phyloP scores from a whole-genome alignment of 2,329 filamentous ascomycete species.

The Colletotrichum sp. region DNA sequence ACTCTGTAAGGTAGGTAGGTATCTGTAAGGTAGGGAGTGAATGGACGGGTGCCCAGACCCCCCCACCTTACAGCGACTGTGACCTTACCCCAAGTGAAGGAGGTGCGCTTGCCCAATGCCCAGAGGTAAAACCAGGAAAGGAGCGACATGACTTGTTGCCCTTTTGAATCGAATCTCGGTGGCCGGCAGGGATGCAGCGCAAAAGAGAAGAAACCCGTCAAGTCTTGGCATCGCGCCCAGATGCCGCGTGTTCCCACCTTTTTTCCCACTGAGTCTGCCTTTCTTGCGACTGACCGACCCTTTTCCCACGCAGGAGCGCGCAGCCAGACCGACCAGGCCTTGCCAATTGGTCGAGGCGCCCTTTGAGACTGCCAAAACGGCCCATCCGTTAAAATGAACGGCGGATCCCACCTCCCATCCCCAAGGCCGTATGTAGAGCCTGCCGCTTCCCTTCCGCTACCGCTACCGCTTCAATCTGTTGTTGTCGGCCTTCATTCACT shows the following conservation, averaged over 20 bases:
- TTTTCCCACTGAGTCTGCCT: background rate
- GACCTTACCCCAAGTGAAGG: background rate
- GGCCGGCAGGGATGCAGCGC: conserved; percentile 8
- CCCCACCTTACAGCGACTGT: background rate
- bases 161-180: background rate
- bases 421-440: background rate
- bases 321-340: background rate
- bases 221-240: conserved; percentile 15
- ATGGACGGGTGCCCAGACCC: background rate
- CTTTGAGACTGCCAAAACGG: background rate
- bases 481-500: background rate
- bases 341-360: background rate
- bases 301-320: background rate
- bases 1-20: too few relatives aligned
- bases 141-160: conserved; percentile 2
- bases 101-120: background rate
- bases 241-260: conserved; percentile 15
- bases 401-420: background rate
- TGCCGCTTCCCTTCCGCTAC: background rate
- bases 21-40: background rate
- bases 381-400: conserved; percentile 18
- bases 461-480: background rate
- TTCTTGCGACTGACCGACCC: background rate
- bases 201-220: conserved; percentile 14
- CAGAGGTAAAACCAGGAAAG: background rate